Evolutionary conservation across 441 rosid genomes (phyloP).

Genomic region (Populus hybrid): DNA sequence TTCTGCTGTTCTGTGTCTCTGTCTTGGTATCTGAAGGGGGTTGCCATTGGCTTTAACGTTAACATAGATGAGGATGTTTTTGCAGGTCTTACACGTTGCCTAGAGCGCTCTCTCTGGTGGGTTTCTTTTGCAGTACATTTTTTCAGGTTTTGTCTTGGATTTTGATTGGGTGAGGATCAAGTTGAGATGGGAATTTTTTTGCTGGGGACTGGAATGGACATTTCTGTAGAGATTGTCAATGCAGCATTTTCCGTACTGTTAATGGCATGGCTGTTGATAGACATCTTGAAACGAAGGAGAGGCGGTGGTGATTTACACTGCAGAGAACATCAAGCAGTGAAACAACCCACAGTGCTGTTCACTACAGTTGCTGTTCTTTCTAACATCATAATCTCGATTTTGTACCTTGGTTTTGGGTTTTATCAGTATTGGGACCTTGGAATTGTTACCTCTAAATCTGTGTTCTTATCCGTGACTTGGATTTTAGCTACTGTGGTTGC

Average conservation of each 20-base stretch:
- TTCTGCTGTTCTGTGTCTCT: neutral
- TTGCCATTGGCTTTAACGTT: neutral
- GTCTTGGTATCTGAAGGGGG: slow-evolving; percentile 2
- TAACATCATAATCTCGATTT: slow-evolving; percentile 26
- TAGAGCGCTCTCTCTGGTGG: neutral
- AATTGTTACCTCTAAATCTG: slow-evolving; percentile 11
- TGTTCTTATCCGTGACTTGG: slow-evolving; percentile 40
- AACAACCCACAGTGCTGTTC: slow-evolving; percentile 1
- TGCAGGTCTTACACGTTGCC: slow-evolving; percentile 11
- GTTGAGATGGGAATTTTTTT: slow-evolving; percentile 9
- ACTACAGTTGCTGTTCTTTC: slow-evolving; percentile 17
- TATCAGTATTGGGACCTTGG: slow-evolving; percentile 23
- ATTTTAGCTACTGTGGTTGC: slow-evolving; percentile 32
- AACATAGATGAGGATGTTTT: neutral
- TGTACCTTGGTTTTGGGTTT: slow-evolving; percentile 36
- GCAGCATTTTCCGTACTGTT: slow-evolving; percentile 31
- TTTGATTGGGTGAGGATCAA: neutral
- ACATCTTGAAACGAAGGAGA: slow-evolving; percentile 27
- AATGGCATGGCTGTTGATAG: slow-evolving; percentile 30
- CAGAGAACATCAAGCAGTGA: slow-evolving; percentile 5
- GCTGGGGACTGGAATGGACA: slow-evolving; percentile 14
- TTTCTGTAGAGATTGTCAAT: slow-evolving; percentile 25
- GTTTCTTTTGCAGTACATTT: neutral
- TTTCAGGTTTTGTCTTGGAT: neutral
- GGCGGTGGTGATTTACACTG: neutral